Evolutionary conservation across 163 green algal species (phyloP).

Genomic region (Scenedesmus sp.): DNA sequence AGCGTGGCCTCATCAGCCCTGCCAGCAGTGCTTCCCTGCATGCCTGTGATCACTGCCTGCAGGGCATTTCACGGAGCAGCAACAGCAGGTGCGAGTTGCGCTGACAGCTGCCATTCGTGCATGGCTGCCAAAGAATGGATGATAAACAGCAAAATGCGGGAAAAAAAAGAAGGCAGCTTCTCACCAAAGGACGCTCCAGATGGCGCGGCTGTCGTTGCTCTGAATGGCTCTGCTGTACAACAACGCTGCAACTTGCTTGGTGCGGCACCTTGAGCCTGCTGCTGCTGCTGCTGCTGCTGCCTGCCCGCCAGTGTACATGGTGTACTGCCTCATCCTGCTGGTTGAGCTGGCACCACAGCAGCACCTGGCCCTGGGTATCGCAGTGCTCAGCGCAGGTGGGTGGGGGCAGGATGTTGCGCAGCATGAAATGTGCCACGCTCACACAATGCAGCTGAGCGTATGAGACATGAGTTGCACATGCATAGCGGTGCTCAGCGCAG

Average conservation of each 20-base stretch:
- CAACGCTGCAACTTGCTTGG: neutral
- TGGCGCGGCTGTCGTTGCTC: neutral
- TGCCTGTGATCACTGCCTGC: neutral
- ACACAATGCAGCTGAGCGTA: neutral
- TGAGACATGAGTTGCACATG: neutral
- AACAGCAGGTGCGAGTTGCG: neutral
- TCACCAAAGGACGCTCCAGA: no score
- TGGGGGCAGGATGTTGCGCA: neutral
- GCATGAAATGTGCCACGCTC: neutral
- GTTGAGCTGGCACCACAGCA: constrained; percentile 10
- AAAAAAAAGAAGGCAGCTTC: no score
- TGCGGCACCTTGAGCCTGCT: neutral
- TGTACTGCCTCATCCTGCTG: constrained; percentile 30
- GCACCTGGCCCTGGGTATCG: constrained; percentile 1
- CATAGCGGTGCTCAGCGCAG: neutral
- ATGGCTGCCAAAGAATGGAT: no score
- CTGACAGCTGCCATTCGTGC: no score
- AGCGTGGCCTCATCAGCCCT: neutral
- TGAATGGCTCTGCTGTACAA: neutral
- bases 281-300: neutral
- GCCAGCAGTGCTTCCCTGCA: neutral
- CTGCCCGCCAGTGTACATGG: neutral
- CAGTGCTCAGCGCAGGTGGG: neutral
- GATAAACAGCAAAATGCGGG: no score
- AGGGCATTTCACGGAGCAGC: neutral